phyloP scores from a whole-genome alignment of 1,284 basidiomycete genomes.

The Melanopsichium pennsylvanicum region DNA sequence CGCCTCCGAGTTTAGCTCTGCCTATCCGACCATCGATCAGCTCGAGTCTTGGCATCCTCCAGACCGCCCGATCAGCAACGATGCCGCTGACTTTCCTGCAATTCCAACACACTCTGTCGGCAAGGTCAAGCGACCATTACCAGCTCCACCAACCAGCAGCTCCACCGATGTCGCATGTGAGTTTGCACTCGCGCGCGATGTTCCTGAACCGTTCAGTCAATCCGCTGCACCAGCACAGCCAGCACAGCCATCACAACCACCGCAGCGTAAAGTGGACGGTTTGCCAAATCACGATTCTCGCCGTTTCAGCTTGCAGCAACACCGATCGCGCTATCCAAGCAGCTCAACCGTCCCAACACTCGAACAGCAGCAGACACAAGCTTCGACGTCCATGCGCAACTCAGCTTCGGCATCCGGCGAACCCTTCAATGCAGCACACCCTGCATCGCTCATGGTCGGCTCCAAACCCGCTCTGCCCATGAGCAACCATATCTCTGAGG shows the following conservation, averaged over 20 bases:
- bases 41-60: conserved; percentile 28
- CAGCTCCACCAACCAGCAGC: conserved; percentile 35
- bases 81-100: conserved; percentile 28
- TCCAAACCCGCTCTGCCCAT: conserved; percentile 46
- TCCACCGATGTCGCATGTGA: conserved; percentile 39
- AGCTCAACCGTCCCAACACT: conserved; percentile 12
- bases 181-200: conserved; percentile 42
- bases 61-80: not conserved
- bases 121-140: conserved; percentile 36
- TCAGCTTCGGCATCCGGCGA: not conserved
- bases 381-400: conserved; percentile 10
- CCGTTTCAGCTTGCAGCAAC: conserved; percentile 25
- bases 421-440: conserved; percentile 1
- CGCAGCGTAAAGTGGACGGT: conserved; percentile 25
- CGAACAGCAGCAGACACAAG: conserved; percentile 1
- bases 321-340: conserved; percentile 8
- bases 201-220: conserved; percentile 48
- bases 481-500: conserved; percentile 50
- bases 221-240: conserved; percentile 2
- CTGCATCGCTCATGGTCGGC: conserved; percentile 36
- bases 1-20: conserved; percentile 43
- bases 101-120: conserved; percentile 41
- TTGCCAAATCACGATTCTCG: conserved; percentile 25
- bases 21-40: conserved; percentile 55
- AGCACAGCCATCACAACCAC: not conserved